Conservation (phyloP, 768 basidiomycete genomes). For the Tubosaeta brunneosetosa region DNA sequence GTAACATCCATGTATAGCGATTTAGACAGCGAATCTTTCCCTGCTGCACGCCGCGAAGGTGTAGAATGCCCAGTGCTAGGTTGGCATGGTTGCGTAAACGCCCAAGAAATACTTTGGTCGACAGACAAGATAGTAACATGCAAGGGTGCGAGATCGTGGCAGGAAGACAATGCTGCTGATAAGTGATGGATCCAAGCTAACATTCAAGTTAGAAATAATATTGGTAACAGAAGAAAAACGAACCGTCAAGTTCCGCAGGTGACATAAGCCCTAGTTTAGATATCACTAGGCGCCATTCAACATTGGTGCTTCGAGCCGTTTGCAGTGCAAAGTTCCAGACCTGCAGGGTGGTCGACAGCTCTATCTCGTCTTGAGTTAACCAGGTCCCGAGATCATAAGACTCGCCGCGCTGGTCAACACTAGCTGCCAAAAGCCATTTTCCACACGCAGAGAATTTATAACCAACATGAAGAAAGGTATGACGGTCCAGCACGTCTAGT, state of each 20-base stretch:
- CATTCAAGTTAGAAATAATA: conserved; percentile 3
- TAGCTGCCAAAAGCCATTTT: conserved; percentile 74
- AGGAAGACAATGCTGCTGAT: conserved; percentile 35
- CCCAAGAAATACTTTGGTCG: conserved; percentile 57
- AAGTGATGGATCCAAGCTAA: conserved; percentile 67
- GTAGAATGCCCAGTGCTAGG: conserved; percentile 17
- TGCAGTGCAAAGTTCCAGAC: conserved; percentile 68
- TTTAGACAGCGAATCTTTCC: conserved; percentile 29
- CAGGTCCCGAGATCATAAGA: conserved; percentile 65
- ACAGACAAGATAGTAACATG: conserved; percentile 61
- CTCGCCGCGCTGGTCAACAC: conserved; percentile 76
- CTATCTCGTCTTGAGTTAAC: conserved; percentile 48
- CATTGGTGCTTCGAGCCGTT: conserved; percentile 58
- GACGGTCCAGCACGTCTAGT: conserved; percentile 50
- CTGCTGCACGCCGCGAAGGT: conserved; percentile 25
- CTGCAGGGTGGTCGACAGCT: conserved; percentile 48
- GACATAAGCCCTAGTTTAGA: conserved; percentile 62
- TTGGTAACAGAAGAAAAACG: conserved; percentile 20
- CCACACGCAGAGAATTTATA: conserved; percentile 63
- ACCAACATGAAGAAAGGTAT: conserved; percentile 71
- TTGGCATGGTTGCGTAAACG: conserved; percentile 40
- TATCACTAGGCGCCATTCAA: conserved; percentile 80
- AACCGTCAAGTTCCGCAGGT: conserved; percentile 61
- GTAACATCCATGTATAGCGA: conserved; percentile 33
- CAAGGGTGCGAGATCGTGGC: conserved; percentile 43